Conservation (phyloP, 352 stramenopile species). For the Halophytophthora batemanensis region DNA sequence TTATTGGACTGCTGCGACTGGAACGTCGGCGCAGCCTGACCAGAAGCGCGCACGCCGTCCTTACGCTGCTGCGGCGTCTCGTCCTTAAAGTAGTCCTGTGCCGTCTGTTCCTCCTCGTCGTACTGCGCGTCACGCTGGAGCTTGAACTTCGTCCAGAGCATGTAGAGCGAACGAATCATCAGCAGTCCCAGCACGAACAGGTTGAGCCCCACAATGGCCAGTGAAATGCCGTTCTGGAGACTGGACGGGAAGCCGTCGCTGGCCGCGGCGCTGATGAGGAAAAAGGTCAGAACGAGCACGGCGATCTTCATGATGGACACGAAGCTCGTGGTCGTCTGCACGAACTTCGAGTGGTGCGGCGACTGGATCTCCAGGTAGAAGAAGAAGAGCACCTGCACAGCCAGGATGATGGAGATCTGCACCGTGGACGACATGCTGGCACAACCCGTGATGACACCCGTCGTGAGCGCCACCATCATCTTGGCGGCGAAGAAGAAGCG, state of each 20-base stretch:
- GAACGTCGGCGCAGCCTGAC: constrained; percentile 11
- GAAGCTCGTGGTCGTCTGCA: constrained; percentile 70
- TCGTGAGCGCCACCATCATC: constrained; percentile 67
- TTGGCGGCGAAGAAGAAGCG: constrained; percentile 84
- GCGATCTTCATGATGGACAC: constrained; percentile 79
- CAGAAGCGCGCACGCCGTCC: constrained; percentile 16
- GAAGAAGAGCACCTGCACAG: constrained; percentile 61
- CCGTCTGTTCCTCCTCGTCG: constrained; percentile 57
- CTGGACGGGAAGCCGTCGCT: constrained; percentile 54
- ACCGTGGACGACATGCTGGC: constrained; percentile 45
- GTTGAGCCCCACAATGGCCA: constrained; percentile 68
- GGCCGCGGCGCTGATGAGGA: constrained; percentile 55
- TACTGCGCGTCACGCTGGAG: constrained; percentile 58
- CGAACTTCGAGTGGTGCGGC: constrained; percentile 66
- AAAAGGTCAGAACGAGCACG: constrained; percentile 69
- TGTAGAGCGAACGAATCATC: constrained; percentile 66
- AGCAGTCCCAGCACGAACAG: constrained; percentile 63
- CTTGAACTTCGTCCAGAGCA: constrained; percentile 71
- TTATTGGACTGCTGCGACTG: constrained; percentile 29
- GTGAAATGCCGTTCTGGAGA: constrained; percentile 65
- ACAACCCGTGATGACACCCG: constrained; percentile 55
- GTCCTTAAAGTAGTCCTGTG: constrained; percentile 68
- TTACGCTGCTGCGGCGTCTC: constrained; percentile 44
- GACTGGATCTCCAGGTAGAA: constrained; percentile 71
- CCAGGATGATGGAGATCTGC: constrained; percentile 57